Conservation (phyloP, 139 green algal genomes). For the Chlamydomonas eustigma region DNA sequence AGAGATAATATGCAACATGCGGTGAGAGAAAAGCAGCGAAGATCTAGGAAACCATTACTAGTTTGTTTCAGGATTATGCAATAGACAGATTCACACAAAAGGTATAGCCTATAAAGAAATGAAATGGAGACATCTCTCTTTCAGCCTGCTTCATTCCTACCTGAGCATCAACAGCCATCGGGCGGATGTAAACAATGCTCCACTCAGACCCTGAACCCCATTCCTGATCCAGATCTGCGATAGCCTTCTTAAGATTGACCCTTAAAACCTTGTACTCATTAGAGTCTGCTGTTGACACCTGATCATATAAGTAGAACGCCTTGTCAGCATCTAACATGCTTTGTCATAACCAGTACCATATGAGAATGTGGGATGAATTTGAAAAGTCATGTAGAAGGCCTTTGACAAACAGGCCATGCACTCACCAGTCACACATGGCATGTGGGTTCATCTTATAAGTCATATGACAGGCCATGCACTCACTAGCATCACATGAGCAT, state of each 20-base stretch:
- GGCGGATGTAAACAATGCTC: constrained; percentile 65
- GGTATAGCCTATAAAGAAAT: too few relatives aligned
- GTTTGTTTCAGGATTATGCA: too few relatives aligned
- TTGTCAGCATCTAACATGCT: neutral
- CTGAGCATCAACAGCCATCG: constrained; percentile 35
- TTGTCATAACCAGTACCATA: neutral
- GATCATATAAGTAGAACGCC: neutral
- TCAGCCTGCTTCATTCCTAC: constrained; percentile 8
- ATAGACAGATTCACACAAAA: too few relatives aligned
- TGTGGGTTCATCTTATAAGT: too few relatives aligned
- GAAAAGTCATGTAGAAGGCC: neutral
- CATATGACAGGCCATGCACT: too few relatives aligned
- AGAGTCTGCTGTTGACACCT: constrained; percentile 60
- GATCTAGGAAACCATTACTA: too few relatives aligned
- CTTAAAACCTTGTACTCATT: constrained; percentile 63
- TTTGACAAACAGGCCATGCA: neutral
- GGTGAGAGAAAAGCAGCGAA: too few relatives aligned
- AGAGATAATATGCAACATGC: too few relatives aligned
- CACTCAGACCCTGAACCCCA: constrained; percentile 50
- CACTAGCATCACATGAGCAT: neutral
- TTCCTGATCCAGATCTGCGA: constrained; percentile 37
- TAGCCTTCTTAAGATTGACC: constrained; percentile 29
- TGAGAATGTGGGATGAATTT: neutral
- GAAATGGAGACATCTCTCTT: too few relatives aligned
- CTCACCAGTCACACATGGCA: neutral